Evolutionary conservation across 257 asterid species (phyloP).

Genomic region (Solanum gracilifrons): DNA sequence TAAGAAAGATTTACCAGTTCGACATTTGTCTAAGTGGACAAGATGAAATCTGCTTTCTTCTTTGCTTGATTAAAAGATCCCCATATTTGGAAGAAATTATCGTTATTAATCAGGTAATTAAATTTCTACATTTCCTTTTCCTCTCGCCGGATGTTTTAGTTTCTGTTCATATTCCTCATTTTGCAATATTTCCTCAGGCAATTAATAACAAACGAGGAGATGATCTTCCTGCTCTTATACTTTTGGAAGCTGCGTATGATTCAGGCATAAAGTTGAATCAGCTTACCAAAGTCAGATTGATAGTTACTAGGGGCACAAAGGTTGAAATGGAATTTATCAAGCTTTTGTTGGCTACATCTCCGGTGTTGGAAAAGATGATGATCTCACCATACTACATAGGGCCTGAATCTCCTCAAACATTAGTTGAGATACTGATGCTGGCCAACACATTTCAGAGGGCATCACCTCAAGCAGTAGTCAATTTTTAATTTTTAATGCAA

Average conservation of each 20-base stretch:
- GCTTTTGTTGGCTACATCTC: too few species aligned
- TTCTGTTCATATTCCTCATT: not conserved
- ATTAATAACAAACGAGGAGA: not conserved
- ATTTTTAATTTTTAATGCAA: too few species aligned
- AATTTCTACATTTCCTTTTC: not conserved
- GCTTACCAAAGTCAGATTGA: not conserved
- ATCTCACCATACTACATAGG: too few species aligned
- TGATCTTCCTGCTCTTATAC: not conserved
- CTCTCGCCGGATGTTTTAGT: not conserved
- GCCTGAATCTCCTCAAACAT: too few species aligned
- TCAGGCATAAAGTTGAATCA: not conserved
- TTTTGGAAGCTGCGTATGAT: not conserved
- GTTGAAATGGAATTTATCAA: too few species aligned
- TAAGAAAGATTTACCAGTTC: not conserved
- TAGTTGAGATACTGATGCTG: too few species aligned
- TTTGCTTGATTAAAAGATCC: not conserved
- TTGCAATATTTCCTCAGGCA: not conserved
- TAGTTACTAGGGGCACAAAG: not conserved
- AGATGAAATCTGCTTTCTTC: not conserved
- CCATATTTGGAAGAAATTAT: not conserved
- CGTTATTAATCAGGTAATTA: not conserved
- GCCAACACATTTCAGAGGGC: too few species aligned
- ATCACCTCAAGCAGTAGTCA: too few species aligned
- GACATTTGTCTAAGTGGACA: not conserved
- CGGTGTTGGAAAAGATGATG: too few species aligned